Conservation (phyloP, 2,329 filamentous ascomycete species). For the Fusarium sp. region DNA sequence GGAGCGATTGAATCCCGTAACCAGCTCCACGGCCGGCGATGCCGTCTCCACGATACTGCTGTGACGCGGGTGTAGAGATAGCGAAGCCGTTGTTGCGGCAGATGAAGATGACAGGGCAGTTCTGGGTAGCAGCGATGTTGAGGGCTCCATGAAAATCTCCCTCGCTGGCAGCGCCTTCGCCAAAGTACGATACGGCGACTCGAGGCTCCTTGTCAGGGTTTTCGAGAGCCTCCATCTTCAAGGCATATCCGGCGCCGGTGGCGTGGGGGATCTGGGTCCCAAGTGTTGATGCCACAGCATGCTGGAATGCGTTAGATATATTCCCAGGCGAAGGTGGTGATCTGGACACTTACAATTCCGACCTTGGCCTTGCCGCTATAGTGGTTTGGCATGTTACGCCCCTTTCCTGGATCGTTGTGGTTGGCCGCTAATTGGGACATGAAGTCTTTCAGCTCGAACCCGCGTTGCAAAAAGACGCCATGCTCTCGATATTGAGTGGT, state of each 20-base stretch:
- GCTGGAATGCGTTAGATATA: conserved; percentile 58
- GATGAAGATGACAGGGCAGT: conserved; percentile 85
- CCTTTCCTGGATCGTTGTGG: conserved; percentile 79
- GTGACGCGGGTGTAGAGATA: conserved; percentile 85
- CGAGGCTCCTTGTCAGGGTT: conserved; percentile 74
- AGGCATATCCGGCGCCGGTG: conserved; percentile 82
- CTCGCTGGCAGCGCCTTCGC: conserved; percentile 87
- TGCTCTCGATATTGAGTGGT: conserved; percentile 93
- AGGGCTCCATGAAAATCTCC: conserved; percentile 89
- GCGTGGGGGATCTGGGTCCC: conserved; percentile 89
- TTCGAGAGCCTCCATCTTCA: conserved; percentile 81
- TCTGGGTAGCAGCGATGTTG: conserved; percentile 86
- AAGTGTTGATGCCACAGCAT: conserved; percentile 83
- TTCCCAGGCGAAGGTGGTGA: background rate
- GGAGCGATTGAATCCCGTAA: conserved; percentile 87
- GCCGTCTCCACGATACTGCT: conserved; percentile 88
- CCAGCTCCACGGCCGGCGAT: conserved; percentile 85
- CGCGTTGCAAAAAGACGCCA: conserved; percentile 88
- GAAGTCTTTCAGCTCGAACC: conserved; percentile 85
- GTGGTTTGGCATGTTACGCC: conserved; percentile 94
- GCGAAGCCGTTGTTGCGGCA: conserved; percentile 91
- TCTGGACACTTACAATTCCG: conserved; percentile 74
- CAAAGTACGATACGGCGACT: conserved; percentile 85
- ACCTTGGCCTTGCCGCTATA: conserved; percentile 82
- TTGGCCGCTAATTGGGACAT: conserved; percentile 94